These are phyloP conservation scores for Ceratobasidium sp. DNA, from an alignment of 1,284 basidiomycete genomes.

Conservation along the genomic window DNA sequence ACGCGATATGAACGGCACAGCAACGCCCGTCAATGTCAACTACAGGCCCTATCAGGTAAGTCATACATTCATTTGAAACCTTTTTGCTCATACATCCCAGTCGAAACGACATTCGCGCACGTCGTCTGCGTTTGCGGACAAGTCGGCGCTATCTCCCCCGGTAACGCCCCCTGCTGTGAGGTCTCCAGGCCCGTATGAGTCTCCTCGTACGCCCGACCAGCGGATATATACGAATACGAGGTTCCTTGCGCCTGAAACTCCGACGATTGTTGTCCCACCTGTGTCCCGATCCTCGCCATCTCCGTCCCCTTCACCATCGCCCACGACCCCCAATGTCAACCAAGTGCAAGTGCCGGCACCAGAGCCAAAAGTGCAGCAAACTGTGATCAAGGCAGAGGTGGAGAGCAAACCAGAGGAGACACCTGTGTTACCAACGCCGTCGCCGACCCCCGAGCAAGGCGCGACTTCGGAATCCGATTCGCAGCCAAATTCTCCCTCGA, in stretches of 20 bases:
- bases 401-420: neutral
- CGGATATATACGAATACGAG: neutral
- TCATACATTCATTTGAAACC: neutral
- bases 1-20: constrained; percentile 19
- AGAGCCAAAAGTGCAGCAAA: neutral
- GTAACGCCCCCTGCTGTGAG: constrained; percentile 30
- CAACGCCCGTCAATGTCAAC: constrained; percentile 32
- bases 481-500: constrained; percentile 15
- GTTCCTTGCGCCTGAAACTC: constrained; percentile 19
- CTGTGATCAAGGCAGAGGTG: neutral
- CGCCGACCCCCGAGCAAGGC: constrained; percentile 25
- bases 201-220: constrained; percentile 13
- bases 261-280: constrained; percentile 35
- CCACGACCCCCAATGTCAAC: constrained; percentile 2
- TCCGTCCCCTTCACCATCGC: constrained; percentile 19
- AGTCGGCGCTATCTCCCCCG: constrained; percentile 35
- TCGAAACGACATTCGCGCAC: constrained; percentile 72
- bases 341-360: neutral
- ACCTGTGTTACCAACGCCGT: constrained; percentile 25
- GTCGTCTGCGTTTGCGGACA: constrained; percentile 52
- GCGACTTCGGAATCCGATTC: constrained; percentile 22
- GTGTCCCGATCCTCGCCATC: constrained; percentile 15
- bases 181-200: constrained; percentile 44
- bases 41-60: constrained; percentile 38
- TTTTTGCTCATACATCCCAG: constrained; percentile 49